Evolutionary conservation across 306 rosid species (phyloP), one percentile per base, ranked within the genome.

Genomic region (Benincasa hispida): DNA sequence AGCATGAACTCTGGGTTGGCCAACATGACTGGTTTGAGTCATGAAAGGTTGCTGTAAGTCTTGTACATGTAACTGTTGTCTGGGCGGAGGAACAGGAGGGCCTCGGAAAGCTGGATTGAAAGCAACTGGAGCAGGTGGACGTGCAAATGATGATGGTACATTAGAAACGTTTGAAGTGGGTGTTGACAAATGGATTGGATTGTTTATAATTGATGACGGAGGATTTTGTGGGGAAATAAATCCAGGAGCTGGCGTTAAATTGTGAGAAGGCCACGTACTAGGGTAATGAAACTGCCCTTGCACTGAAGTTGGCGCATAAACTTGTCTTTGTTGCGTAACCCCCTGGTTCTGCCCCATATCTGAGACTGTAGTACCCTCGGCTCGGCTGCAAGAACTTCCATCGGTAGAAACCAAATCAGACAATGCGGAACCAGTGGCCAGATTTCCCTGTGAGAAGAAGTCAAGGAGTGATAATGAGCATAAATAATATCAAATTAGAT

Each of bases 381-480:
- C 85, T 79, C 80, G 89, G 67, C 70, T 73, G 32, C 13, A 81
- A 86, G 74, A 67, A 39, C 30, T 82, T 75, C 72, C 74, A 62
- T 35, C 72, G 34, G 79, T 50, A 47, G 90, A 84, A 78, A 80
- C 86, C 54, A 90, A 84, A 62, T 76, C 74, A 60, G 89, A 54
- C 41, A 85, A 50, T 37, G 88, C 47, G 67, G 87, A 75, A 76
- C 78, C 85, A 53, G 92, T 61, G n/a, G 83, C 84, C 74, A 92
- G 76, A 86, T 87, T 94, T 78, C 86, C 99, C 96, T 94, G 54
- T 39, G 56, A 80, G 73, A 84, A 39, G 74, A 81, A 12, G 18
- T 15, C 15, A 5, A 70, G n/a, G 63, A 69, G 35, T 48, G 18
- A 55, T 54, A 30, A 57, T 35, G 19, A 34, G 21, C 12, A 21